Evolutionary conservation across 805 yeast genomes (phyloP).

Genomic region (Pichia eremophila): DNA sequence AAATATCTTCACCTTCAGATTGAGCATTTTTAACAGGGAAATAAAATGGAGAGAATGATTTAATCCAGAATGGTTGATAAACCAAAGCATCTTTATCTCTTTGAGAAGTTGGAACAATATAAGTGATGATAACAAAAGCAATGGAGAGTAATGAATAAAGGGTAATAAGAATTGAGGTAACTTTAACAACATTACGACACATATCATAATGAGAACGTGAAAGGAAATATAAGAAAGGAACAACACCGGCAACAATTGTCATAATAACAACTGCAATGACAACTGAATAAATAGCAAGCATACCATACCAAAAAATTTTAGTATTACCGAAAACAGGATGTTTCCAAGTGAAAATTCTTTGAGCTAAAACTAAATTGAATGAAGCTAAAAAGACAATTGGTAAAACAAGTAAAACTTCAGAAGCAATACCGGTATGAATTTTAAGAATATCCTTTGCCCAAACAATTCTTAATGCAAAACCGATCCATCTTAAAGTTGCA

Average conservation of each 20-base stretch:
- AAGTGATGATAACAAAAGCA: conserved; percentile 41
- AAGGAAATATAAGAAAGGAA: conserved; percentile 52
- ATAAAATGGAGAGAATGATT: conserved; percentile 48
- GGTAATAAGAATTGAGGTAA: conserved; percentile 37
- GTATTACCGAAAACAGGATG: conserved; percentile 63
- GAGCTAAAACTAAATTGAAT: conserved; percentile 56
- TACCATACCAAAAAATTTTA: conserved; percentile 37
- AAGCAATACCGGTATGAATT: conserved; percentile 43
- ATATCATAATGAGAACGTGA: conserved; percentile 34
- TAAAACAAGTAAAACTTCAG: conserved; percentile 45
- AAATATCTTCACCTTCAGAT: conserved; percentile 20
- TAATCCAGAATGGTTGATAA: conserved; percentile 76
- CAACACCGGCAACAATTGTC: conserved; percentile 55
- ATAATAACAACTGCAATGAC: conserved; percentile 53
- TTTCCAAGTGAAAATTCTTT: conserved; percentile 66
- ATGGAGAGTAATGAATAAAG: conserved; percentile 48
- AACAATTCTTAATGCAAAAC: conserved; percentile 46
- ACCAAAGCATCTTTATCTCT: conserved; percentile 39
- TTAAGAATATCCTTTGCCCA: conserved; percentile 49
- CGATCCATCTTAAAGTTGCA: conserved; percentile 43
- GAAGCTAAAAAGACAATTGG: conserved; percentile 53
- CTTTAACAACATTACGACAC: conserved; percentile 48
- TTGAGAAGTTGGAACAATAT: conserved; percentile 43
- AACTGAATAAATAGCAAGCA: conserved; percentile 41
- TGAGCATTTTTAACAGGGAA: conserved; percentile 48